Evolutionary conservation across 441 rosid species (phyloP).

Genomic region (Gossypium trilobum): DNA sequence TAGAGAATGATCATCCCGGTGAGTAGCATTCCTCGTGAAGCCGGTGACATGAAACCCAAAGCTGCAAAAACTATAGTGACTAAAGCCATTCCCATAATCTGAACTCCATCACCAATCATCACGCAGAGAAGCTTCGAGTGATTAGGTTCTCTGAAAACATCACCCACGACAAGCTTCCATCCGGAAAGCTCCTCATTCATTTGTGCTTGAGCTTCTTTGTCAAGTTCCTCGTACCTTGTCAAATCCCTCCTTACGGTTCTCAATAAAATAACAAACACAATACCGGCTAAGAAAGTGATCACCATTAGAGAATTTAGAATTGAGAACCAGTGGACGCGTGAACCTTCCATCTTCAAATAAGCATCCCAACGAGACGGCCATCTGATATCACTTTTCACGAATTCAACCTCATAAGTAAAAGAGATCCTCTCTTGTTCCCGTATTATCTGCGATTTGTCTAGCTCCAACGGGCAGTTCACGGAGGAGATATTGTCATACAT

Average conservation of each 20-base stretch:
- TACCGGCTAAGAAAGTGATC: slow-evolving; percentile 82
- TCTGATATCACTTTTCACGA: slow-evolving; percentile 67
- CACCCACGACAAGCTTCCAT: slow-evolving; percentile 95
- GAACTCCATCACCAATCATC: slow-evolving; percentile 88
- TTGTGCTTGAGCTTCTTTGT: slow-evolving; percentile 94
- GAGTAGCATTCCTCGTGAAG: slow-evolving; percentile 83
- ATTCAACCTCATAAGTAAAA: slow-evolving; percentile 82
- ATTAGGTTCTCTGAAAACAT: slow-evolving; percentile 85
- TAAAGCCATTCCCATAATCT: slow-evolving; percentile 77
- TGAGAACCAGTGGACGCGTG: slow-evolving; percentile 90
- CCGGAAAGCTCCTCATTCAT: slow-evolving; percentile 97
- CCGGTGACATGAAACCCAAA: slow-evolving; percentile 90
- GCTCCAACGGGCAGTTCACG: slow-evolving; percentile 62
- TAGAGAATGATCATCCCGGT: slow-evolving; percentile 91
- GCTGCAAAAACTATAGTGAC: slow-evolving; percentile 92
- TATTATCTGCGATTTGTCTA: slow-evolving; percentile 73
- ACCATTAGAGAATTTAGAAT: slow-evolving; percentile 93
- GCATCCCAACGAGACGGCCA: slow-evolving; percentile 99
- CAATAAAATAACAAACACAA: slow-evolving; percentile 79
- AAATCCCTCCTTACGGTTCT: slow-evolving; percentile 91
- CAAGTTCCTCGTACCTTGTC: slow-evolving; percentile 87
- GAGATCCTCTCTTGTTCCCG: slow-evolving; percentile 73
- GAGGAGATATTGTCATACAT: slow-evolving; percentile 49
- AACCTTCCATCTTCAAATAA: slow-evolving; percentile 90
- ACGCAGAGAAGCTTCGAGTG: slow-evolving; percentile 65